Evolutionary conservation across 2,329 filamentous ascomycete species (phyloP).

Genomic region (Lasiodiplodia sp.): DNA sequence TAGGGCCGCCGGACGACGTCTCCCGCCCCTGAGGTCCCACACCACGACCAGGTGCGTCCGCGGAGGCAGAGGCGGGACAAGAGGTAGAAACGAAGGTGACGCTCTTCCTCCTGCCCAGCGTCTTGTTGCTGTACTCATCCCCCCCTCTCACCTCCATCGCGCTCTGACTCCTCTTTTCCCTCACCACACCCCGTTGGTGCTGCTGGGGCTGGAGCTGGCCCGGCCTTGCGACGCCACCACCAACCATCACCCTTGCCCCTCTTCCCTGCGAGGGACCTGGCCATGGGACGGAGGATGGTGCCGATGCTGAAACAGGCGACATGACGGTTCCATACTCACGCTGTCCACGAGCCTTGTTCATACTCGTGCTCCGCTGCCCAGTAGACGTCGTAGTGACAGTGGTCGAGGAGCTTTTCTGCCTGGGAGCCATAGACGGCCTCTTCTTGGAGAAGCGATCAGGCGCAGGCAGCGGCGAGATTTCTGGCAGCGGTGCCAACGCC

Average conservation of each 20-base stretch:
- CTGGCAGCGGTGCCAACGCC: not conserved
- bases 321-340: not conserved
- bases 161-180: not conserved
- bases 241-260: not conserved
- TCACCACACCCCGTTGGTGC: not conserved
- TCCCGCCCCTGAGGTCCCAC: not conserved
- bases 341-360: not conserved
- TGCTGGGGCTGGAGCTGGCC: not conserved
- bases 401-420: not conserved
- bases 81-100: not conserved
- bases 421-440: not conserved
- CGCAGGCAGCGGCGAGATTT: not conserved
- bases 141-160: not conserved
- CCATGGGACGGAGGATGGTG: not conserved
- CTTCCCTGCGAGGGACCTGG: not conserved
- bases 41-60: not conserved
- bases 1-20: not conserved
- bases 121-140: not conserved
- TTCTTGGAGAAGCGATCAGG: slow-evolving; percentile 15
- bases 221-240: not conserved
- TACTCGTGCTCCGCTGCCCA: not conserved
- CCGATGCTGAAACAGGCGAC: not conserved
- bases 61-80: not conserved
- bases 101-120: slow-evolving; percentile 4
- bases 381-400: too few species aligned